Base-by-base conservation (phyloP, 768 basidiomycete genomes). In the Rhodotorula toruloides region DNA sequence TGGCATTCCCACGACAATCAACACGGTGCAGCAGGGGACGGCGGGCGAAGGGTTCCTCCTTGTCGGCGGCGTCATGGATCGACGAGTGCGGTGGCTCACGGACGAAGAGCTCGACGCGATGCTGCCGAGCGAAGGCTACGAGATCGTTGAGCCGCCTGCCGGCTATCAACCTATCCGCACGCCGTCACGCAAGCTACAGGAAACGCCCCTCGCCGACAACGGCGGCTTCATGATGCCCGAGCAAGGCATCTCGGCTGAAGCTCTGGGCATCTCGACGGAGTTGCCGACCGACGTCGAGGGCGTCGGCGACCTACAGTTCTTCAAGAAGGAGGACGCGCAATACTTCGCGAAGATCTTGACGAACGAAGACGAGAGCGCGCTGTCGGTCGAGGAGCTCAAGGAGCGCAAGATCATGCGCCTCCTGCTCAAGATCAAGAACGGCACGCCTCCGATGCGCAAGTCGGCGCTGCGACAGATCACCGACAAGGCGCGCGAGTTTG, bases 381-480 rank as follows among this genome's bases (percentile, higher is more conserved):
- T 97, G 53, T 85, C 88, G 1, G 88, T 98, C 13, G 96, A 98
- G 55, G 96, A 99, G 81, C 89, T 98, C 86, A 99, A 99, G 80
- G 96, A 98, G 80, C 86, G 94, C 76, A 99, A 98, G 79, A 98
- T 98, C 74, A 97, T 98, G 93, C 87, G 96, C 32, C 80, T 99
- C 31, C 81, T 99, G 58, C 83, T 99, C 73, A 98, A 98, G 80
- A 98, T 99, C 80, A 98, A 99, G 82, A 99, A 98, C 76, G 96
- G 96, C 54, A 98, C 94, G 5, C 96, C 96, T 34, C 94, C 96
- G 17, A 92, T 97, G 65, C 87, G 96, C 63, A 99, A 99, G 79
- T 91, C 94, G 3, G 96, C 96, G 19, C 85, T 98, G 43, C 85
- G 94, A 57, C 94, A 98, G 76, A 98, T 99, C 74, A 98, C 96